Evolutionary conservation across 495 filamentous ascomycete genomes (phyloP).

Genomic region (Penicillium simplicissimum): DNA sequence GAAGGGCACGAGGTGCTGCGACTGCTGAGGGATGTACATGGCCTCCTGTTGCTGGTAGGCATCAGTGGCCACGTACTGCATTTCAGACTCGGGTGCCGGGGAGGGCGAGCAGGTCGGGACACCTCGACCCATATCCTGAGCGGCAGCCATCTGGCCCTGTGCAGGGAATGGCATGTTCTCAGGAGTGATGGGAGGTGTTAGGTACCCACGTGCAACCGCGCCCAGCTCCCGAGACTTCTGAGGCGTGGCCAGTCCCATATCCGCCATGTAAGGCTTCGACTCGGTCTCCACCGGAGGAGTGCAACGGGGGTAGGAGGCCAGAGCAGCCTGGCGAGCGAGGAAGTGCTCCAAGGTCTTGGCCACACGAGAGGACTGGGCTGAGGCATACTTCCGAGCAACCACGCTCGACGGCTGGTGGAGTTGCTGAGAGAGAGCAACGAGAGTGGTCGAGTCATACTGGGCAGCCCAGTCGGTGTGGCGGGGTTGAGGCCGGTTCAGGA

Average conservation of each 20-base stretch:
- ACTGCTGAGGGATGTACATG: conserved; percentile 33
- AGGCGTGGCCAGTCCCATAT: conserved; percentile 70
- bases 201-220: conserved; percentile 74
- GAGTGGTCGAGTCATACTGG: conserved; percentile 73
- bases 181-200: conserved; percentile 96
- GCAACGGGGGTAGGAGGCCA: conserved; percentile 68
- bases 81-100: conserved; percentile 40
- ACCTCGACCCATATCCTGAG: conserved; percentile 30
- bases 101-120: conserved; percentile 41
- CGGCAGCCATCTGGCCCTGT: conserved; percentile 27
- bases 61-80: conserved; percentile 42
- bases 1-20: conserved; percentile 34
- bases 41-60: conserved; percentile 42
- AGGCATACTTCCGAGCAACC: conserved; percentile 84
- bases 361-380: conserved; percentile 76
- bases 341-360: conserved; percentile 82
- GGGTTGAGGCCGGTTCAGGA: conserved; percentile 77
- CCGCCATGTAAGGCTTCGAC: conserved; percentile 53
- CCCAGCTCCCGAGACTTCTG: conserved; percentile 71
- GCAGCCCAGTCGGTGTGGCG: conserved; percentile 77
- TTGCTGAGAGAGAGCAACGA: conserved; percentile 82
- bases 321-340: conserved; percentile 76
- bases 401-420: conserved; percentile 85
- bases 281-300: conserved; percentile 70
- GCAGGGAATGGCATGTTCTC: conserved; percentile 64